phyloP scores from a whole-genome alignment of 805 yeast species.

The Cyberlindnera galapagoensis region DNA sequence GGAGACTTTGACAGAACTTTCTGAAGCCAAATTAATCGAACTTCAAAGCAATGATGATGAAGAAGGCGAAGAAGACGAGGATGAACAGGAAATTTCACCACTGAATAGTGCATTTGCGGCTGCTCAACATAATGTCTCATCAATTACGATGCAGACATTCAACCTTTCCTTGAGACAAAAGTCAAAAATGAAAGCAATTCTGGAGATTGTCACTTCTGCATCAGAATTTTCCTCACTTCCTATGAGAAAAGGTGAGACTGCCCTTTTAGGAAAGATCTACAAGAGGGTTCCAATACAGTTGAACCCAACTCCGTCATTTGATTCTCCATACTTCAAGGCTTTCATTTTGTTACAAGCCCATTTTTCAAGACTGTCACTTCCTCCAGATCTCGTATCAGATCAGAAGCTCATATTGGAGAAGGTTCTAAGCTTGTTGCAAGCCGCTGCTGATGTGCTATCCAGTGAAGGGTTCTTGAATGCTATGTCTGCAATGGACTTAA shows the following conservation, averaged over 20 bases:
- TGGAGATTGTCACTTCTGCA: slow-evolving; percentile 63
- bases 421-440: slow-evolving; percentile 48
- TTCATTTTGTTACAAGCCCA: slow-evolving; percentile 78
- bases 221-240: slow-evolving; percentile 67
- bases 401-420: slow-evolving; percentile 44
- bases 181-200: slow-evolving; percentile 51
- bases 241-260: slow-evolving; percentile 55
- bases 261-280: slow-evolving; percentile 42
- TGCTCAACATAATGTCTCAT: slow-evolving; percentile 62
- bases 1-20: slow-evolving; percentile 54
- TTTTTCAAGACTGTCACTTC: slow-evolving; percentile 56
- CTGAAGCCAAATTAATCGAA: slow-evolving; percentile 56
- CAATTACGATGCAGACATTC: slow-evolving; percentile 60
- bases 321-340: slow-evolving; percentile 59
- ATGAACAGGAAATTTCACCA: slow-evolving; percentile 41
- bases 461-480: slow-evolving; percentile 78
- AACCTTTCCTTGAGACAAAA: slow-evolving; percentile 41
- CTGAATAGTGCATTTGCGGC: slow-evolving; percentile 69
- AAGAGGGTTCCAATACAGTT: slow-evolving; percentile 58
- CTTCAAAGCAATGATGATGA: slow-evolving; percentile 35
- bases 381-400: slow-evolving; percentile 57
- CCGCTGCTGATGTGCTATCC: slow-evolving; percentile 69
- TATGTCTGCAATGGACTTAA: slow-evolving; percentile 74
- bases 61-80: slow-evolving; percentile 27
- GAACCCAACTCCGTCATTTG: slow-evolving; percentile 25